Evolutionary conservation across 345 rosid species (phyloP), one percentile per base, ranked within the genome.

Genomic region (Rhodomyrtus tomentosa): DNA sequence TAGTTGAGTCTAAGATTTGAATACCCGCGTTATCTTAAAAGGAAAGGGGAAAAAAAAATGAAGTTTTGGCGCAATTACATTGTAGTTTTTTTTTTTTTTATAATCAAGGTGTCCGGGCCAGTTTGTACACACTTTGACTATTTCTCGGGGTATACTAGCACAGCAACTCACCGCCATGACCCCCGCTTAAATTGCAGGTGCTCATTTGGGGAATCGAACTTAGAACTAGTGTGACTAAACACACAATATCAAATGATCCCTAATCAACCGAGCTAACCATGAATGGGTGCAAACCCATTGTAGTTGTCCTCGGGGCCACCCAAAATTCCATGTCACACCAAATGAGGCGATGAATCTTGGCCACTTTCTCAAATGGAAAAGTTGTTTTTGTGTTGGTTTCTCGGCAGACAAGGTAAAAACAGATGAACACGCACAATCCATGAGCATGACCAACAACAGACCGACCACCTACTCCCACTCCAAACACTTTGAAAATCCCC

Each of bases 381-480:
- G 85, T n/a, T 80, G 42, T 36, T 62, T 80, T 81, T n/a, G 15
- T 80, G 86, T 81, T 49, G 36, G 55, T 50, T 27, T 81, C 6
- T 21, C 38, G 51, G 27, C 36, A 22, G 9, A 6, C n/a, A 72
- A 53, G 73, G 22, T 42, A 24, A 53, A 48, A 49, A 81, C 45
- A 5, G 3, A 68, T 68, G 76, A 85, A 82, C 72, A 81, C 81
- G n/a, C n/a, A 55, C 50, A 68, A 84, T 82, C 50, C 88, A 49
- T 84, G 90, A 80, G 73, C 73, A 59, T 29, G 24, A 36, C 36
- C 84, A 87, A 86, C 88, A 85, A 85, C 27, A 86, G 80, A 53
- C 68, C 81, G 80, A 59, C 68, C 81, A 89, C 84, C 90, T 58
- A 83, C 82, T 62, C 29, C 82, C 24, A 54, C 72, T 50, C 7